These are phyloP conservation scores for Zizania latifolia DNA, from an alignment of 176 grass and related monocot genomes.

Conservation along the genomic window DNA sequence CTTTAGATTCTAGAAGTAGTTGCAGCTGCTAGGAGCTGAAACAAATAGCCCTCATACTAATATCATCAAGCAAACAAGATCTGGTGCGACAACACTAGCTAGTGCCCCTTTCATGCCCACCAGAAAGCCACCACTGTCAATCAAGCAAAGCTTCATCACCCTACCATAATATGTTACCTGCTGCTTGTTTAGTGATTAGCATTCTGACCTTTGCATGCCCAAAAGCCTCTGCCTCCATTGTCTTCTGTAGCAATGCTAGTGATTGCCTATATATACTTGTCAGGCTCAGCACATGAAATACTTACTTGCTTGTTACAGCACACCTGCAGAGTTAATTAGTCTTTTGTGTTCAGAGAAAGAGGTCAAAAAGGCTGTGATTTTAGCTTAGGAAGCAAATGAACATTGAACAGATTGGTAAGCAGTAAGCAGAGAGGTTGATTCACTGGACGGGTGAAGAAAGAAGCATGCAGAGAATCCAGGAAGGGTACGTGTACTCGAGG, in stretches of 20 bases:
- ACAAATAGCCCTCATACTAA: too few species aligned
- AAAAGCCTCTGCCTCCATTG: slow-evolving; percentile 15
- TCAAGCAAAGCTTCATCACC: not conserved
- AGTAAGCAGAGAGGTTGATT: not conserved
- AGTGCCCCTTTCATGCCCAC: slow-evolving; percentile 31
- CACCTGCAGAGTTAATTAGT: not conserved
- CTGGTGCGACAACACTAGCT: slow-evolving; percentile 22
- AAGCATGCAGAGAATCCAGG: not conserved
- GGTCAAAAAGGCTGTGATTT: not conserved
- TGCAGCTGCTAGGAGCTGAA: too few species aligned
- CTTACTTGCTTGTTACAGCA: not conserved
- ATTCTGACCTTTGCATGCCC: not conserved
- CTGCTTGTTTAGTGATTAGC: not conserved
- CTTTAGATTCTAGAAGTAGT: too few species aligned
- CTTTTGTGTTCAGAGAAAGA: not conserved
- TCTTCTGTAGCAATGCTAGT: too few species aligned
- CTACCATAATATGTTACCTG: not conserved
- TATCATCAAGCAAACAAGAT: slow-evolving; percentile 41
- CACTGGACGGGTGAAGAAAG: not conserved
- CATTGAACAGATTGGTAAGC: not conserved
- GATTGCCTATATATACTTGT: slow-evolving; percentile 27
- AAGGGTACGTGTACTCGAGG: slow-evolving; percentile 35
- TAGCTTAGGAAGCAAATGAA: too few species aligned
- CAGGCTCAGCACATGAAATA: slow-evolving; percentile 1
- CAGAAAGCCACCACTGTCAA: slow-evolving; percentile 37